Percentiles rank a stretch among this genome's conserved stretches.
Evolutionary conservation across 352 stramenopile genomes (phyloP).

Genomic region (Phytophthora tubulina): DNA sequence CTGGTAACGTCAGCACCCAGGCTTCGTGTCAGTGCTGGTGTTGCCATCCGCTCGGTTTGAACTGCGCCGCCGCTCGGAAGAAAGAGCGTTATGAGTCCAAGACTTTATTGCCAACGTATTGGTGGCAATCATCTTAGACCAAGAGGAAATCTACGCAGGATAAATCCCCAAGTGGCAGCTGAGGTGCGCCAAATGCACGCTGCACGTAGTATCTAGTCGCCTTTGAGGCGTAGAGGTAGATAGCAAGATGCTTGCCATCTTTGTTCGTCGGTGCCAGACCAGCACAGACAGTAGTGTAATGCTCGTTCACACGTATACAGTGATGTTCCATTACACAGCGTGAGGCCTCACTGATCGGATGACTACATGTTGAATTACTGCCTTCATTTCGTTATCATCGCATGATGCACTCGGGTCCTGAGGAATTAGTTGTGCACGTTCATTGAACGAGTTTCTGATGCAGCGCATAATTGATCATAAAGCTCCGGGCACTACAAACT

Average conservation of each 20-base stretch:
- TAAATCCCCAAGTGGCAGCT: slow-evolving; percentile 6
- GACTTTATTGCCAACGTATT: background rate
- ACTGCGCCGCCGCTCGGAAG: slow-evolving; percentile 3
- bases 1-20: slow-evolving; percentile 20
- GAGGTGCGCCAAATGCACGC: background rate
- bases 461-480: too few species aligned
- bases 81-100: background rate
- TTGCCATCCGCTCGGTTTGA: background rate
- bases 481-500: too few species aligned
- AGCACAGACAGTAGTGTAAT: background rate
- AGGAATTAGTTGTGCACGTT: slow-evolving; percentile 1
- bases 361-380: background rate
- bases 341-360: background rate
- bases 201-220: slow-evolving; percentile 5
- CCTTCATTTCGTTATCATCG: background rate
- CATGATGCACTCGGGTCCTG: too few species aligned
- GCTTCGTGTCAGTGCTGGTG: background rate
- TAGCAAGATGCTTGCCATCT: background rate
- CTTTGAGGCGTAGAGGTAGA: slow-evolving; percentile 2
- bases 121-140: background rate
- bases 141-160: slow-evolving; percentile 25
- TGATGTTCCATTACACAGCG: background rate
- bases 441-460: background rate
- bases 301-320: background rate
- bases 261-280: background rate